These are phyloP conservation scores for Chalciporus sp. DNA, from an alignment of 1,284 basidiomycete species.

Conservation along the genomic window DNA sequence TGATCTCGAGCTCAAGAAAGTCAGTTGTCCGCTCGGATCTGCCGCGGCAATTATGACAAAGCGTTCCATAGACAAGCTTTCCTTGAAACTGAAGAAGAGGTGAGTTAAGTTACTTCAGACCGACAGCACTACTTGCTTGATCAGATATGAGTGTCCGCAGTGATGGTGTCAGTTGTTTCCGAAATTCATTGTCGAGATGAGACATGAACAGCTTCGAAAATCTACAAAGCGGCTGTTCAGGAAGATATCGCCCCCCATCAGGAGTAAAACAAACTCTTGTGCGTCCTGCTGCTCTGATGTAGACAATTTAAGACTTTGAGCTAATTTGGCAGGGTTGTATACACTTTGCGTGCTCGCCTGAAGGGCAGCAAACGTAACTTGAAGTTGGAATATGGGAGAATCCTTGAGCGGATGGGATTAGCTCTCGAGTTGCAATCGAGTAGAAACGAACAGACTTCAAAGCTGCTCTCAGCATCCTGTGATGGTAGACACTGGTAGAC, in stretches of 20 bases:
- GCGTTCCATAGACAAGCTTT: slow-evolving; percentile 74
- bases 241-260: neutral
- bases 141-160: slow-evolving; percentile 69
- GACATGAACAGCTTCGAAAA: slow-evolving; percentile 94
- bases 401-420: slow-evolving; percentile 43
- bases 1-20: slow-evolving; percentile 88
- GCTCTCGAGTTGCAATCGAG: slow-evolving; percentile 2
- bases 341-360: slow-evolving; percentile 69
- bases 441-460: slow-evolving; percentile 47
- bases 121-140: slow-evolving; percentile 49
- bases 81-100: slow-evolving; percentile 74
- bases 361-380: slow-evolving; percentile 80
- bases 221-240: slow-evolving; percentile 45
- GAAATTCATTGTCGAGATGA: slow-evolving; percentile 82
- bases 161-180: slow-evolving; percentile 64
- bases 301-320: slow-evolving; percentile 79
- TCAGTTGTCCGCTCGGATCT: slow-evolving; percentile 65
- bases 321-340: slow-evolving; percentile 81
- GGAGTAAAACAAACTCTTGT: slow-evolving; percentile 68
- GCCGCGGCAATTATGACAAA: slow-evolving; percentile 70
- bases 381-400: slow-evolving; percentile 73
- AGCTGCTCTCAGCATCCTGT: slow-evolving; percentile 49
- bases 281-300: slow-evolving; percentile 91
- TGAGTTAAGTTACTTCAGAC: slow-evolving; percentile 1
- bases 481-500: slow-evolving; percentile 51